Percentiles rank a stretch among this genome's conserved stretches.
phyloP scores from a whole-genome alignment of 164 flowering plant genomes.

The Stephania yunnanensis region DNA sequence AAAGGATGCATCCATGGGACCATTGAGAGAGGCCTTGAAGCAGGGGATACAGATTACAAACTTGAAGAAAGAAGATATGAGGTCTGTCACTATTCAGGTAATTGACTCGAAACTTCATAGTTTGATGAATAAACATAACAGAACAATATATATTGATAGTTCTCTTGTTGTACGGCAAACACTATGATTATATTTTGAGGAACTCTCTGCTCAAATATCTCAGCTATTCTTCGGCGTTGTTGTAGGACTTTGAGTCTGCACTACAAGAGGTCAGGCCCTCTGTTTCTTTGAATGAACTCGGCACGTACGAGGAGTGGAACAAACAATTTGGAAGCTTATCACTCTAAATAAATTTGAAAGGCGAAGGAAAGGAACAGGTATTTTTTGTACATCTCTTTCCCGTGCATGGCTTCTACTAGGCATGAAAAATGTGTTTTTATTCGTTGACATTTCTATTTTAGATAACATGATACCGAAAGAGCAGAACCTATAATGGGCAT shows the following conservation, averaged over 20 bases:
- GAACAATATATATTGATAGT: not conserved
- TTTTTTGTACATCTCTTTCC: not conserved
- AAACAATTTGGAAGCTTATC: conserved; percentile 90
- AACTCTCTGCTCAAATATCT: not conserved
- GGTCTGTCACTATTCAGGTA: conserved; percentile 80
- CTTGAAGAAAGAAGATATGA: conserved; percentile 82
- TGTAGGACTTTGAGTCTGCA: conserved; percentile 77
- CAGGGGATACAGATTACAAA: conserved; percentile 82
- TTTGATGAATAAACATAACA: not conserved
- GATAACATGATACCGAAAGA: not conserved
- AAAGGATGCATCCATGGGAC: conserved; percentile 99
- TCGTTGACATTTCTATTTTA: not conserved
- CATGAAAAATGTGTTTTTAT: not conserved
- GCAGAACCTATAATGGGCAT: not conserved
- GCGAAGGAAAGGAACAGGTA: not conserved
- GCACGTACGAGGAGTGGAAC: conserved; percentile 87
- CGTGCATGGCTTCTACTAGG: not conserved
- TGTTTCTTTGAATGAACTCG: conserved; percentile 76
- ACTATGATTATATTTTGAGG: not conserved
- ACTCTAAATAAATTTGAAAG: conserved; percentile 15
- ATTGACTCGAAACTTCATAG: not conserved
- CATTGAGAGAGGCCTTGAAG: conserved; percentile 77
- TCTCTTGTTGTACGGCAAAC: not conserved
- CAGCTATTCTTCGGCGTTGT: not conserved
- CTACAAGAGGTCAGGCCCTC: conserved; percentile 93